phyloP scores from a whole-genome alignment of 495 filamentous ascomycete species.

The Hypoxylon fragiforme region DNA sequence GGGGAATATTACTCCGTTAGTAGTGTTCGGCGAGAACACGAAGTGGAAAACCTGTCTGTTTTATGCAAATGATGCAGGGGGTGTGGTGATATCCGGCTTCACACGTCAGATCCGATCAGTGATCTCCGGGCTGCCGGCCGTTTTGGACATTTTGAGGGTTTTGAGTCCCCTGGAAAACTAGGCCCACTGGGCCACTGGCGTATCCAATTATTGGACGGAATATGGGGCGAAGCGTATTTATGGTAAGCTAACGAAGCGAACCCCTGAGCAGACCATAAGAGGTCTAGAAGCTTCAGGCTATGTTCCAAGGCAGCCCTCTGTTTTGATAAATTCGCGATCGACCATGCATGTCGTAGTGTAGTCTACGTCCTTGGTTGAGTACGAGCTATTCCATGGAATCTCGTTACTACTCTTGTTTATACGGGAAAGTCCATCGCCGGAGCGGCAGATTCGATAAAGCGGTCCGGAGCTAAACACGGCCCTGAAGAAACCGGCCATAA shows the following conservation, averaged over 20 bases:
- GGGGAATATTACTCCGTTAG: constrained; percentile 15
- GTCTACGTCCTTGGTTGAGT: constrained; percentile 2
- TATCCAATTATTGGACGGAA: constrained; percentile 22
- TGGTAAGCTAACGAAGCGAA: constrained; percentile 9
- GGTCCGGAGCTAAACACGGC: constrained; percentile 20
- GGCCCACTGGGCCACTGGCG: constrained; percentile 11
- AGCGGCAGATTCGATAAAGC: constrained; percentile 1
- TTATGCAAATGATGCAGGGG: constrained; percentile 24
- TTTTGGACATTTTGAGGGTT: constrained; percentile 9
- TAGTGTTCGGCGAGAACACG: not conserved
- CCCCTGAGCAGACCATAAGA: constrained; percentile 19
- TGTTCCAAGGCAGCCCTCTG: constrained; percentile 13
- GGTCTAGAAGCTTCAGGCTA: constrained; percentile 12
- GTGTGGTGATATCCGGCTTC: constrained; percentile 23
- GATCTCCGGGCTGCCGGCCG: constrained; percentile 32
- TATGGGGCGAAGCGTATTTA: constrained; percentile 9
- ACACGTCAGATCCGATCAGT: constrained; percentile 33
- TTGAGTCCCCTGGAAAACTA: constrained; percentile 20
- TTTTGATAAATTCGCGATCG: constrained; percentile 21
- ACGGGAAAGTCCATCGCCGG: constrained; percentile 2
- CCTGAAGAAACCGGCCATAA: not conserved
- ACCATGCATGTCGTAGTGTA: constrained; percentile 15
- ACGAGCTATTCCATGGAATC: constrained; percentile 8
- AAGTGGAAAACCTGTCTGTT: not conserved
- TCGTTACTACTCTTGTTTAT: constrained; percentile 1